Evolutionary conservation across 495 filamentous ascomycete species (phyloP).

Genomic region (Ascodesmis nigricans): DNA sequence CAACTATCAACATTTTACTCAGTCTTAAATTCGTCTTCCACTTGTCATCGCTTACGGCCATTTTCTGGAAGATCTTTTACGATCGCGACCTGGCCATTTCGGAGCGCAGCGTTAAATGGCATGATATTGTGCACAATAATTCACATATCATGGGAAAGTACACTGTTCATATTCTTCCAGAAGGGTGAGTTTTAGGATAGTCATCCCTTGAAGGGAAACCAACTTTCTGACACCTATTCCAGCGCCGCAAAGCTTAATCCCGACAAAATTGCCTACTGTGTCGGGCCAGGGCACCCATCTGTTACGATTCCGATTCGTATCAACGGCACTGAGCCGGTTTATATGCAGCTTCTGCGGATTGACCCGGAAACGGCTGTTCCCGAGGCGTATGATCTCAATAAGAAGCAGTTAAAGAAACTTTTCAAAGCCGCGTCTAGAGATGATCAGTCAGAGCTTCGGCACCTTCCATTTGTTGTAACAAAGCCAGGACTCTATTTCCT

Average conservation of each 20-base stretch:
- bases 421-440: constrained; percentile 34
- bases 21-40: background rate
- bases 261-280: constrained; percentile 48
- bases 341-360: constrained; percentile 63
- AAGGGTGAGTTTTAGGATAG: constrained; percentile 41
- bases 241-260: constrained; percentile 79
- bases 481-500: constrained; percentile 73
- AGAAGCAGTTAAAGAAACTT: constrained; percentile 46
- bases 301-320: constrained; percentile 64
- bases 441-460: constrained; percentile 29
- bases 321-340: constrained; percentile 72
- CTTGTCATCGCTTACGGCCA: constrained; percentile 1
- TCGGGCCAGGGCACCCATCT: constrained; percentile 37
- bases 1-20: constrained; percentile 51
- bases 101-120: constrained; percentile 68
- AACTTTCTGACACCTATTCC: constrained; percentile 17
- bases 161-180: constrained; percentile 88
- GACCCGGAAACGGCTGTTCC: constrained; percentile 59
- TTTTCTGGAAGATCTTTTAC: constrained; percentile 35
- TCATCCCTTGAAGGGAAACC: background rate
- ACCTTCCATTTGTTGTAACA: constrained; percentile 43
- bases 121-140: constrained; percentile 63
- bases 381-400: constrained; percentile 51
- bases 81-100: constrained; percentile 79
- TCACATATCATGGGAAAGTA: constrained; percentile 87